Base-by-base conservation (phyloP, 495 filamentous ascomycete genomes). In the Tuber borchii region DNA sequence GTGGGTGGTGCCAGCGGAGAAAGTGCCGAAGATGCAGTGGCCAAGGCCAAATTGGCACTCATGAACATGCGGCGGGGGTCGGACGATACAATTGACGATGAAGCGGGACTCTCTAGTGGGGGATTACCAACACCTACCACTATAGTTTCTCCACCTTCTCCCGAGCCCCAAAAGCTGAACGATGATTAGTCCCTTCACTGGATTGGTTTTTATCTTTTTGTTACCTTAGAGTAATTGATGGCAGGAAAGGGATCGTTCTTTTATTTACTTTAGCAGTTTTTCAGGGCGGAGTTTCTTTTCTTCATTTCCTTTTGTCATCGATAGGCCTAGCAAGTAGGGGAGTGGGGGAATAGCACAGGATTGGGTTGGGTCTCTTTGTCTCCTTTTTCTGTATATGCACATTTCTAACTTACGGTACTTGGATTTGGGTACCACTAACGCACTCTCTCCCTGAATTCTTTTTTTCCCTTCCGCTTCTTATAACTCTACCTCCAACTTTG, bases 21-120 rank as follows among this genome's bases (percentile, higher is more conserved):
- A 56, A 74, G 73, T 20, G 74, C 51, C 6, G 81, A 83, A 45
- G 81, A 79, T 61, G 77, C 44, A 82, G 84, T 44, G 84, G 82
- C 80, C 84, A 85, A 48, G 86, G 86, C 81, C 87, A 88, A 82
- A 85, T 86, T 73, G 84, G 86, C 74, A 79, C 79, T 48, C 86
- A 88, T 76, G 82, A 83, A 51, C 76, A 81, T 79, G 82, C 71
- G 77, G 17, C 74, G 73, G 34, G 79, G 82, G 1, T 79, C 78
- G 0, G 83, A 82, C 65, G 81, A 80, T 51, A 85, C 83, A 73
- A 76, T 79, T 44, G 74, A 75, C 14, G 78, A 79, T 42, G 76
- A 82, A 4, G 78, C 76, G 14, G 79, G 76, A 8, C 73, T 68
- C 46, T 74, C 61, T 19, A 81, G 77, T 71, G 74, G 40, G 26